Conservation (phyloP, 805 yeast genomes). For the Brettanomyces nanus region DNA sequence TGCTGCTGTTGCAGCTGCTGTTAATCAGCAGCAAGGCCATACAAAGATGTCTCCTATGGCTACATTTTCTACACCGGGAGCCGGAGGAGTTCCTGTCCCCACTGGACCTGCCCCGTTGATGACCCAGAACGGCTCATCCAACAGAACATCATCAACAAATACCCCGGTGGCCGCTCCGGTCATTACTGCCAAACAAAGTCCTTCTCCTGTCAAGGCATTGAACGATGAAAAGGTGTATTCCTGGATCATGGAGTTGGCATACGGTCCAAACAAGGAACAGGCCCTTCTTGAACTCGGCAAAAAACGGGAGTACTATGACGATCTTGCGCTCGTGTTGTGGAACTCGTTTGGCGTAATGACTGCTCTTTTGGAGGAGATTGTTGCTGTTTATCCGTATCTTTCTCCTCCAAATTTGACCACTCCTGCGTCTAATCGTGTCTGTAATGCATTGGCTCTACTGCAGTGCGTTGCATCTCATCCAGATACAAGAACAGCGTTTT, state of each 20-base stretch:
- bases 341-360: constrained; percentile 96
- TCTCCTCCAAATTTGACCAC: constrained; percentile 83
- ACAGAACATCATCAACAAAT: constrained; percentile 1
- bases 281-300: constrained; percentile 89
- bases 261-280: constrained; percentile 87
- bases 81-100: too few species aligned
- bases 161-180: constrained; percentile 14
- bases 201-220: constrained; percentile 28
- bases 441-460: constrained; percentile 87
- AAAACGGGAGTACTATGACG: constrained; percentile 91
- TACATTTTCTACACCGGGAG: constrained; percentile 1
- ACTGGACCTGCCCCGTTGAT: too few species aligned
- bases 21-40: constrained; percentile 7
- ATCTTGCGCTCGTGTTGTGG: constrained; percentile 89
- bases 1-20: constrained; percentile 6
- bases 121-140: too few species aligned
- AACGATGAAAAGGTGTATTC: constrained; percentile 79
- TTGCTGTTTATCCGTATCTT: constrained; percentile 80
- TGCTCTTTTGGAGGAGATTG: constrained; percentile 78
- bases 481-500: constrained; percentile 76
- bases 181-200: constrained; percentile 1
- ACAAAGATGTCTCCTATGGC: not conserved
- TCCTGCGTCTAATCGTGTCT: constrained; percentile 84
- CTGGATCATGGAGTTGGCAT: constrained; percentile 84
- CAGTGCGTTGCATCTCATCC: constrained; percentile 97